Evolutionary conservation across 192 early-diverging fungal species (phyloP).

Genomic region (Pecoramyces ruminantium): DNA sequence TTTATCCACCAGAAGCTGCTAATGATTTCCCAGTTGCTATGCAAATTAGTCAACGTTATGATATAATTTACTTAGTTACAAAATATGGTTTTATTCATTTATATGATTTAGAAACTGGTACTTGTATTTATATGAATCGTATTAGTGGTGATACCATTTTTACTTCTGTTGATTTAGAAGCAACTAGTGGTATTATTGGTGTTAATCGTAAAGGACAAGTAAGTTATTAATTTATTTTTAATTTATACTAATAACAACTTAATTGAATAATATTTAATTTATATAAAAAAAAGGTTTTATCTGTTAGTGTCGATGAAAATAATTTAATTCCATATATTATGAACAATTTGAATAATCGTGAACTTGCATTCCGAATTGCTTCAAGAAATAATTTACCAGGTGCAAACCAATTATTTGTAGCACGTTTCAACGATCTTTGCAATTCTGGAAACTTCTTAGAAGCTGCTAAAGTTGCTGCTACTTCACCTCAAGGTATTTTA

Average conservation of each 20-base stretch:
- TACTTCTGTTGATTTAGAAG: constrained; percentile 78
- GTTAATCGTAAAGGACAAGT: constrained; percentile 92
- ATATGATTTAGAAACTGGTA: constrained; percentile 87
- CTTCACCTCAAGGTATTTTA: constrained; percentile 82
- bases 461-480: constrained; percentile 90
- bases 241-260: no score
- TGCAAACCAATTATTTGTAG: constrained; percentile 77
- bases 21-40: constrained; percentile 92
- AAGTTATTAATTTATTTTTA: neutral
- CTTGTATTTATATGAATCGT: constrained; percentile 93
- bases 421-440: constrained; percentile 81
- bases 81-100: constrained; percentile 97
- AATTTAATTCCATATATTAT: constrained; percentile 84
- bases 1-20: constrained; percentile 90
- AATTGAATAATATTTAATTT: no score
- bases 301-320: constrained; percentile 80
- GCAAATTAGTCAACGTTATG: constrained; percentile 88
- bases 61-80: constrained; percentile 86
- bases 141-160: constrained; percentile 98
- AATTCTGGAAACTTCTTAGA: constrained; percentile 57
- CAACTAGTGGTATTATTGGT: constrained; percentile 73
- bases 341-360: constrained; percentile 60
- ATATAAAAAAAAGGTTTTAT: constrained; percentile 84
- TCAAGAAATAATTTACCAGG: constrained; percentile 78
- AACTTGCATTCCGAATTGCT: constrained; percentile 79